phyloP scores from a whole-genome alignment of 169 alveolate genomes.

The Hammondia hammondi region DNA sequence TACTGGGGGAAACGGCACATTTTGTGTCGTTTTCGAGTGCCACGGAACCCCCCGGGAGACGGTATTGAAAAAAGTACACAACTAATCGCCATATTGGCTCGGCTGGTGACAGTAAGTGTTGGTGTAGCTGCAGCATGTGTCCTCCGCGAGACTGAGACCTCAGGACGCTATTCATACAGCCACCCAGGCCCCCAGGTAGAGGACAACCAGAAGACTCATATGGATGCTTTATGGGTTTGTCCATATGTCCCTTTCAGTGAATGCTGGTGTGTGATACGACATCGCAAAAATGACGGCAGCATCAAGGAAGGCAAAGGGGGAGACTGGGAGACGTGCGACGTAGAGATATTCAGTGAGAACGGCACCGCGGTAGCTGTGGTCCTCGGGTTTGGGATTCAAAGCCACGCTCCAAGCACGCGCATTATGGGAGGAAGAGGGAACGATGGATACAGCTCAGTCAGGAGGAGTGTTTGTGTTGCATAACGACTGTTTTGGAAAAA shows the following conservation, averaged over 20 bases:
- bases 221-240: not conserved
- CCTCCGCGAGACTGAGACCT: not conserved
- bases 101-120: not conserved
- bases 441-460: not conserved
- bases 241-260: slow-evolving; percentile 10
- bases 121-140: not conserved
- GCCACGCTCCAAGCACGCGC: too few species aligned
- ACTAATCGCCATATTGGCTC: not conserved
- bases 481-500: not conserved
- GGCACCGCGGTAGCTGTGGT: not conserved
- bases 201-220: not conserved
- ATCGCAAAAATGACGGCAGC: not conserved
- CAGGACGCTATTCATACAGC: not conserved
- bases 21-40: not conserved
- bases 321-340: not conserved
- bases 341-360: not conserved
- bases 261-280: not conserved
- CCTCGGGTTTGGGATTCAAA: not conserved
- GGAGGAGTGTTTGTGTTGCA: not conserved
- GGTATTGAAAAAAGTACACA: not conserved
- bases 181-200: not conserved
- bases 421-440: too few species aligned
- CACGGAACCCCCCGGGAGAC: not conserved
- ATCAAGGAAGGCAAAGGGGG: not conserved
- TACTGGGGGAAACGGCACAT: not conserved